Evolutionary conservation across 1,139 yeast genomes (phyloP), one percentile per base, ranked within the genome.

Genomic region (Wickerhamomyces sp.): DNA sequence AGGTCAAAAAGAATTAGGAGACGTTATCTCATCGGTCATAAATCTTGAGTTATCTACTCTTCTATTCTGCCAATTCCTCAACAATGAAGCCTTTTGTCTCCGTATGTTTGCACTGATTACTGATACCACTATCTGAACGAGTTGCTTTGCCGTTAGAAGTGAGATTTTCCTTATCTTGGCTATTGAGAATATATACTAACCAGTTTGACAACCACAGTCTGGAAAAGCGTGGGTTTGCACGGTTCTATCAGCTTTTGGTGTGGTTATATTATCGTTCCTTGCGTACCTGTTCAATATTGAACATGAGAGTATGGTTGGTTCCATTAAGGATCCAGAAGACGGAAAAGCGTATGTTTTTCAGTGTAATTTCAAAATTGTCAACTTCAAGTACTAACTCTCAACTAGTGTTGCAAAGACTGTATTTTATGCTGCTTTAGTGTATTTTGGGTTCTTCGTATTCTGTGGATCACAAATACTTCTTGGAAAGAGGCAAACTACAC

Each of bases 181-280:
- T 18, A 5, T 18, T 5, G 23, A 18, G 23, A 18, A 11, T 14
- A 27, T 43, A 41, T 35, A 46, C 54, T 44, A 45, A 47, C 49
- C 49, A 35, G n/a, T 31, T 23, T 36, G 23, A 14, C 29, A 30
- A 36, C 10, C 10, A 29, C 47, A 79, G 85, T 73, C 93, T 45
- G 89, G 84, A 38, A 80, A 85, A 63, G 98, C 99, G 35, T 93
- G 95, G 86, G 89, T 88, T 67, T 93, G 99, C 66, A 93, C 98
- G 44, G 76, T 93, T 41, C 73, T 93, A 46, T 90, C 97, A 44
- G 88, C 93, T 29, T 91, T 91, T 64, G 99, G 94, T 48, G 81
- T 93, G 37, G 84, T 89, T 45, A 91, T 93, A 54, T 78, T 93
- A 44, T 78, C 95, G 10, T 85, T 87, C 45, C 78, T 93, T 57